Conservation (phyloP, 2,329 filamentous ascomycete genomes). For the Fusarium paranaense region DNA sequence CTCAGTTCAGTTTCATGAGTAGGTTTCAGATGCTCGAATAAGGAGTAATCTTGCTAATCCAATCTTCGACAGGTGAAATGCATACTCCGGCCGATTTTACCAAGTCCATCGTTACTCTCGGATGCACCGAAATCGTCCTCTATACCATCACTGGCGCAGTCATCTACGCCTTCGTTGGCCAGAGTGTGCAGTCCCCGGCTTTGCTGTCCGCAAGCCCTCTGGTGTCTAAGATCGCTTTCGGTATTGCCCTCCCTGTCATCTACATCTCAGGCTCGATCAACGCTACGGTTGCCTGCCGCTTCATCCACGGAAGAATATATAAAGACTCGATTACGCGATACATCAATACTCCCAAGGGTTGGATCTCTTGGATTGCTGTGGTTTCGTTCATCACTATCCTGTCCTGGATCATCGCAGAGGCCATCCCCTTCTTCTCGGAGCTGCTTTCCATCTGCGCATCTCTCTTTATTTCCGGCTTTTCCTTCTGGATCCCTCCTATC, state of each 20-base stretch:
- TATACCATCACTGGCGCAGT: not conserved
- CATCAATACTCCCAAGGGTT: not conserved
- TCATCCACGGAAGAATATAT: not conserved
- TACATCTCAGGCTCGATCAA: slow-evolving; percentile 5
- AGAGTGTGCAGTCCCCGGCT: not conserved
- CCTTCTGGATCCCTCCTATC: slow-evolving; percentile 2
- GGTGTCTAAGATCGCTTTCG: not conserved
- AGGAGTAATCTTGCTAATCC: not conserved
- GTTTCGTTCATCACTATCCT: not conserved
- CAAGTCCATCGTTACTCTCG: slow-evolving; percentile 2
- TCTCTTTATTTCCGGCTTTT: slow-evolving; percentile 4
- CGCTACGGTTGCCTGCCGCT: not conserved
- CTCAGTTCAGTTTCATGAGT: slow-evolving; percentile 3
- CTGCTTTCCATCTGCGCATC: not conserved
- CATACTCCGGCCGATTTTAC: not conserved
- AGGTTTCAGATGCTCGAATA: not conserved
- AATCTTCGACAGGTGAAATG: not conserved
- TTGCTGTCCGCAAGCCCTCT: not conserved
- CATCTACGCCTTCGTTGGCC: not conserved
- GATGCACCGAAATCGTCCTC: not conserved
- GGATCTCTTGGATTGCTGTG: not conserved
- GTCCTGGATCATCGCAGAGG: not conserved
- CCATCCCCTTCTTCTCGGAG: slow-evolving; percentile 5
- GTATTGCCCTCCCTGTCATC: not conserved
- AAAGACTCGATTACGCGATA: not conserved